Percentiles rank a stretch among this genome's conserved stretches.
phyloP scores from a whole-genome alignment of 352 stramenopile genomes.

The Pythium angustatum region DNA sequence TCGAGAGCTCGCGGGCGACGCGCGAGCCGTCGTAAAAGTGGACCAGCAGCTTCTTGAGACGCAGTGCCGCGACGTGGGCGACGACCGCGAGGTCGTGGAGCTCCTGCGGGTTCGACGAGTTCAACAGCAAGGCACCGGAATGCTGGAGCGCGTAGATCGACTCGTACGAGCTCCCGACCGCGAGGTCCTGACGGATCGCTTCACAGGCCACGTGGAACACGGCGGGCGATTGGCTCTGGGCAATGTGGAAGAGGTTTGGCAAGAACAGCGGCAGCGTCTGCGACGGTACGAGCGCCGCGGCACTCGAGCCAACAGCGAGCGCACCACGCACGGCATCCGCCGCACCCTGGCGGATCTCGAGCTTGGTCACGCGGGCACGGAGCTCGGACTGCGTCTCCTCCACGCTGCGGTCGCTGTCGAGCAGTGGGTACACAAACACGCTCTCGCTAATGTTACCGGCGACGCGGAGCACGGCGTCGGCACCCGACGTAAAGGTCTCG shows the following conservation, averaged over 20 bases:
- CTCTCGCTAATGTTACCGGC: conserved; percentile 58
- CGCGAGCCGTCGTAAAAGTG: conserved; percentile 83
- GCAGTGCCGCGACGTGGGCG: conserved; percentile 64
- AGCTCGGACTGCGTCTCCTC: conserved; percentile 24
- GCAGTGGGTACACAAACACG: conserved; percentile 67
- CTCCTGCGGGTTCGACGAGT: conserved; percentile 67
- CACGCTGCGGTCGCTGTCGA: conserved; percentile 25
- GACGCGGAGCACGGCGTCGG: conserved; percentile 55
- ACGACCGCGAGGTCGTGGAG: conserved; percentile 80
- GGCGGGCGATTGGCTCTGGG: conserved; percentile 37
- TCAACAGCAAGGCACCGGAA: conserved; percentile 69
- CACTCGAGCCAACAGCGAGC: conserved; percentile 49
- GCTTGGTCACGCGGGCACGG: conserved; percentile 59
- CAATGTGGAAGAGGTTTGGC: conserved; percentile 66
- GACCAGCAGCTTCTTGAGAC: conserved; percentile 63
- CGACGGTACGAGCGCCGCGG: conserved; percentile 59
- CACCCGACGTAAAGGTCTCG: conserved; percentile 58
- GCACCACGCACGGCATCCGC: conserved; percentile 60
- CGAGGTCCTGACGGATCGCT: conserved; percentile 51
- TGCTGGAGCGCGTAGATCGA: conserved; percentile 68
- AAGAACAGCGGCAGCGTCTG: conserved; percentile 78
- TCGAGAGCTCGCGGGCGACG: conserved; percentile 59
- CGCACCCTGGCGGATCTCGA: conserved; percentile 60
- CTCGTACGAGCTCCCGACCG: conserved; percentile 62
- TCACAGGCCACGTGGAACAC: conserved; percentile 74